Evolutionary conservation across 2,329 filamentous ascomycete species (phyloP).

Genomic region (Ophioceras dolichostomum): DNA sequence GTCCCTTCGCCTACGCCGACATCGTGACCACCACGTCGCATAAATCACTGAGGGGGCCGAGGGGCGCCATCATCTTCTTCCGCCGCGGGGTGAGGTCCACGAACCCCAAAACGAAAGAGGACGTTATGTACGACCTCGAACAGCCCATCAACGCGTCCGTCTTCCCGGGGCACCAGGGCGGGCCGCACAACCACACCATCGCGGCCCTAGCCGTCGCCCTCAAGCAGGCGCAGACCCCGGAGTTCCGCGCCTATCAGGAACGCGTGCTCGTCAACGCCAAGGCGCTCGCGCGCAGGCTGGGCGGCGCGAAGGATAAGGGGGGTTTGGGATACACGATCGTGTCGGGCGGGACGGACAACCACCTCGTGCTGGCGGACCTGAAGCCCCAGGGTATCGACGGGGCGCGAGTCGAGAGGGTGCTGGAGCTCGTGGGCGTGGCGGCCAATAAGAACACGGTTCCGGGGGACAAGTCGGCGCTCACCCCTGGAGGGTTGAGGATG

Average conservation of each 20-base stretch:
- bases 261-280: slow-evolving; percentile 86
- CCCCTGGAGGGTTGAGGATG: slow-evolving; percentile 85
- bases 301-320: slow-evolving; percentile 58
- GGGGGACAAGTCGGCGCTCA: slow-evolving; percentile 85
- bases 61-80: slow-evolving; percentile 98
- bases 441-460: slow-evolving; percentile 99
- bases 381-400: slow-evolving; percentile 83
- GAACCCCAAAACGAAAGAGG: slow-evolving; percentile 74
- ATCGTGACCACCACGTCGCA: slow-evolving; percentile 97
- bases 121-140: slow-evolving; percentile 83
- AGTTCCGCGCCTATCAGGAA: slow-evolving; percentile 88
- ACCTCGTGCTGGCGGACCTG: slow-evolving; percentile 85
- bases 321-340: slow-evolving; percentile 81
- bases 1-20: slow-evolving; percentile 81
- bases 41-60: slow-evolving; percentile 89
- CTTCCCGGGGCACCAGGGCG: slow-evolving; percentile 96
- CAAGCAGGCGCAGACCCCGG: slow-evolving; percentile 79
- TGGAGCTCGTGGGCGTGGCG: slow-evolving; percentile 91
- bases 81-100: slow-evolving; percentile 78
- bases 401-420: slow-evolving; percentile 75
- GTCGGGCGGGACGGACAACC: slow-evolving; percentile 91
- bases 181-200: slow-evolving; percentile 98
- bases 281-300: slow-evolving; percentile 60
- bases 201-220: slow-evolving; percentile 88
- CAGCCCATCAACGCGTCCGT: slow-evolving; percentile 90